Conservation (phyloP, 345 rosid genomes). For the Lepidium aucheri region DNA sequence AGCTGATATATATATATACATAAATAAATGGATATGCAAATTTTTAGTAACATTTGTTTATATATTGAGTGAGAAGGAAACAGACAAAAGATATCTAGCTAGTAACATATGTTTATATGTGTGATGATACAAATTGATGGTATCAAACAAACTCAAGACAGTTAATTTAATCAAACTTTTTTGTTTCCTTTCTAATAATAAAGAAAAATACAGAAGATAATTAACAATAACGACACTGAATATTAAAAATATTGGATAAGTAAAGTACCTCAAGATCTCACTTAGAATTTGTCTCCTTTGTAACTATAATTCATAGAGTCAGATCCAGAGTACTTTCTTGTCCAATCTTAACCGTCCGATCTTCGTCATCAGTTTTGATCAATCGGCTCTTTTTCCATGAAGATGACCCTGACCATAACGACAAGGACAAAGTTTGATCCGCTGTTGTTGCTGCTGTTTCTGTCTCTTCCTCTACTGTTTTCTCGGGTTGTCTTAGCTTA, state of each 20-base stretch:
- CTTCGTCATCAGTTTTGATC: slow-evolving; percentile 23
- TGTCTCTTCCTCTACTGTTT: slow-evolving; percentile 16
- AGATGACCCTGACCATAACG: slow-evolving; percentile 39
- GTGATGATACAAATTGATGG: slow-evolving; percentile 21
- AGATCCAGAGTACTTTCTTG: slow-evolving; percentile 82
- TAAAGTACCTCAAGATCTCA: slow-evolving; percentile 97
- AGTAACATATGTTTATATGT: slow-evolving; percentile 8
- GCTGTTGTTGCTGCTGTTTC: slow-evolving; percentile 19
- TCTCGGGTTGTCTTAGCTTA: slow-evolving; percentile 22
- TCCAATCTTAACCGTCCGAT: slow-evolving; percentile 37
- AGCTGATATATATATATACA: background rate
- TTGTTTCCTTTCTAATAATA: slow-evolving; percentile 24
- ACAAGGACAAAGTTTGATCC: slow-evolving; percentile 43
- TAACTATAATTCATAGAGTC: slow-evolving; percentile 68
- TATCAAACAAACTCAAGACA: slow-evolving; percentile 22
- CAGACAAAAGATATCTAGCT: slow-evolving; percentile 1
- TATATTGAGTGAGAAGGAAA: background rate
- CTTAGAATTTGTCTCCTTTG: slow-evolving; percentile 53
- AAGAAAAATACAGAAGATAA: background rate
- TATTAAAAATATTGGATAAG: slow-evolving; percentile 36
- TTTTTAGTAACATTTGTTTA: too few species aligned
- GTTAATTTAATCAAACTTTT: slow-evolving; percentile 21
- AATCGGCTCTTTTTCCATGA: slow-evolving; percentile 39
- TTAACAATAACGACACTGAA: slow-evolving; percentile 15
- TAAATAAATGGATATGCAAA: background rate